Evolutionary conservation across 441 rosid species (phyloP).

Genomic region (Populus trichocarpa): DNA sequence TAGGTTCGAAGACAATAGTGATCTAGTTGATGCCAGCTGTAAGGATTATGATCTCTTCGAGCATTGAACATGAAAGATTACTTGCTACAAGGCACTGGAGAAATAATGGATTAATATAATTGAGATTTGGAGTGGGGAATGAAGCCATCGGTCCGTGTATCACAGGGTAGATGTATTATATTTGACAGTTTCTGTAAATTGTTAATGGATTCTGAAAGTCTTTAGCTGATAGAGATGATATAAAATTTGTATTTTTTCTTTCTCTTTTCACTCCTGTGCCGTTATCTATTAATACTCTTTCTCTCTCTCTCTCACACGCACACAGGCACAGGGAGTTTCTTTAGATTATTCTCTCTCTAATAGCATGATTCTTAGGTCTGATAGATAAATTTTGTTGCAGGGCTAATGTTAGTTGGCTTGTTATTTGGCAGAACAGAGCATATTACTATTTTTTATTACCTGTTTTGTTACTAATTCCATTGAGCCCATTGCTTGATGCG

Average conservation of each 20-base stretch:
- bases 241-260: not conserved
- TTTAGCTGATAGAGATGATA: constrained; percentile 15
- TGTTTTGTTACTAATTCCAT: not conserved
- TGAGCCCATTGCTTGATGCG: not conserved
- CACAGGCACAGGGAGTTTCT: not conserved
- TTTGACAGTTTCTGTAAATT: constrained; percentile 34
- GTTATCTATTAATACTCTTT: not conserved
- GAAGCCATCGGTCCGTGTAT: constrained; percentile 58
- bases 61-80: constrained; percentile 15
- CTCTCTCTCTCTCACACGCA: not conserved
- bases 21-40: constrained; percentile 15
- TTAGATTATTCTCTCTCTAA: not conserved
- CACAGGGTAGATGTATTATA: constrained; percentile 30
- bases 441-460: not conserved
- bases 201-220: constrained; percentile 4
- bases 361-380: not conserved
- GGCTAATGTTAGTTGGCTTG: not conserved
- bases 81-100: constrained; percentile 16
- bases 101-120: constrained; percentile 27
- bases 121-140: constrained; percentile 38
- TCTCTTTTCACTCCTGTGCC: not conserved
- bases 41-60: constrained; percentile 17
- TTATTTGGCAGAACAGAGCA: not conserved
- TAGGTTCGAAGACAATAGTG: constrained; percentile 27
- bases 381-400: not conserved